phyloP scores from a whole-genome alignment of 768 basidiomycete genomes.

The Vishniacozyma victoriae region DNA sequence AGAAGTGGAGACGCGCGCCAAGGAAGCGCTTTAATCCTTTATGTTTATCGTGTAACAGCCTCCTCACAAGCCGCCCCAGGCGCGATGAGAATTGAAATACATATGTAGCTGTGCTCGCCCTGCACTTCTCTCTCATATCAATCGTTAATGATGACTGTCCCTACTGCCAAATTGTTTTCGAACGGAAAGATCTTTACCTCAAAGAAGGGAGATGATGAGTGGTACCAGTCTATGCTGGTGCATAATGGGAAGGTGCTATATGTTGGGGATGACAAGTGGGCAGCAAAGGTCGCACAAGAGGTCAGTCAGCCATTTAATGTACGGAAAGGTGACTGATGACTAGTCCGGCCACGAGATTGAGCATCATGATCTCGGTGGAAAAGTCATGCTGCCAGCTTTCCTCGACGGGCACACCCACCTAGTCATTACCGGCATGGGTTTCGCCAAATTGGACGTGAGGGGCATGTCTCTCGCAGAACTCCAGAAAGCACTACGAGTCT shows the following conservation, averaged over 20 bases:
- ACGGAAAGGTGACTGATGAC: neutral
- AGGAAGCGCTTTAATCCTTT: too few species aligned
- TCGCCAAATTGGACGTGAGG: neutral
- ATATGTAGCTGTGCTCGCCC: too few species aligned
- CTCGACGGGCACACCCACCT: constrained; percentile 27
- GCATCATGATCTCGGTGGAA: constrained; percentile 5
- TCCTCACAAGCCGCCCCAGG: too few species aligned
- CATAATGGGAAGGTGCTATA: neutral
- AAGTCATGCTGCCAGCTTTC: constrained; percentile 19
- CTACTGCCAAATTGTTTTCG: too few species aligned
- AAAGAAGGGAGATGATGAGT: neutral
- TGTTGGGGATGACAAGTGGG: constrained; percentile 1
- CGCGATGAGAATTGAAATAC: too few species aligned
- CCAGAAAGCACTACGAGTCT: constrained; percentile 2
- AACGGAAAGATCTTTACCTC: constrained; percentile 20
- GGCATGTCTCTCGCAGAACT: constrained; percentile 5
- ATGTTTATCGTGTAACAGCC: too few species aligned
- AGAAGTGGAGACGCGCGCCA: too few species aligned
- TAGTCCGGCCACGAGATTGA: neutral
- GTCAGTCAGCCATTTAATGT: neutral
- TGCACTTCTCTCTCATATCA: too few species aligned
- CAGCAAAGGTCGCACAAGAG: neutral
- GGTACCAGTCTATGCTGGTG: constrained; percentile 9
- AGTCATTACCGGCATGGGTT: constrained; percentile 8
- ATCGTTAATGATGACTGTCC: too few species aligned